A percentile compares a stretch with the other conserved stretches of the same genome.
These are phyloP conservation scores for Blumeria hordei DNA, from an alignment of 2,329 filamentous ascomycete genomes.

Conservation along the genomic window DNA sequence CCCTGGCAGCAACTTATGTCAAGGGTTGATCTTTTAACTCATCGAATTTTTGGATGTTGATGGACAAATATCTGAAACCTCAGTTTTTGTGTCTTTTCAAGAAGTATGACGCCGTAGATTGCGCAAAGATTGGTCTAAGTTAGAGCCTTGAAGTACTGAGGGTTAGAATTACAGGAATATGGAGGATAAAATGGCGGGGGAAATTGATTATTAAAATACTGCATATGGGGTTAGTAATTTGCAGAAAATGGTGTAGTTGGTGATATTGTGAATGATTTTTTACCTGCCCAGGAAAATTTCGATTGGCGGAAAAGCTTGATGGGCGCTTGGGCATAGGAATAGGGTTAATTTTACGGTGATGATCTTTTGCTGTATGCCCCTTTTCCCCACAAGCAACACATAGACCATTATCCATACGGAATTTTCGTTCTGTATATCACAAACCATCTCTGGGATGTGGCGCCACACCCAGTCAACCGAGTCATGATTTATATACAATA, in stretches of 20 bases:
- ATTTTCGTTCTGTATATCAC: not conserved
- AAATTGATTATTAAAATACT: not conserved
- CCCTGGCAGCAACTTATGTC: not conserved
- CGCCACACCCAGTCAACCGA: no score
- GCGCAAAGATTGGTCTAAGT: not conserved
- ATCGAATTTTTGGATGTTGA: not conserved
- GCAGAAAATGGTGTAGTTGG: not conserved
- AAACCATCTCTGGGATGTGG: no score
- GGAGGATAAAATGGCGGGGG: not conserved
- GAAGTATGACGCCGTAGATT: not conserved
- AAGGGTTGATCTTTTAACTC: not conserved
- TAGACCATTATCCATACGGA: not conserved
- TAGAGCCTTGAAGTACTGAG: not conserved
- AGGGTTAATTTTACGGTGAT: not conserved
- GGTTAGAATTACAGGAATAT: not conserved
- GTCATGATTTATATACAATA: no score
- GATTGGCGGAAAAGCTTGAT: not conserved
- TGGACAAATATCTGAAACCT: not conserved
- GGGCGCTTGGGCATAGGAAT: not conserved
- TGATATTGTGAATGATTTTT: not conserved
- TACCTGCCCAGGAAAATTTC: not conserved
- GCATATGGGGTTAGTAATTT: not conserved
- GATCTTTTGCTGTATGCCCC: not conserved
- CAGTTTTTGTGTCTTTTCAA: not conserved
- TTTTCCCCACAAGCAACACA: constrained; percentile 1